Percentiles rank a stretch among this genome's conserved stretches.
These are phyloP conservation scores for Stenogyne calaminthoides DNA, from an alignment of 305 asterid species.

Conservation along the genomic window DNA sequence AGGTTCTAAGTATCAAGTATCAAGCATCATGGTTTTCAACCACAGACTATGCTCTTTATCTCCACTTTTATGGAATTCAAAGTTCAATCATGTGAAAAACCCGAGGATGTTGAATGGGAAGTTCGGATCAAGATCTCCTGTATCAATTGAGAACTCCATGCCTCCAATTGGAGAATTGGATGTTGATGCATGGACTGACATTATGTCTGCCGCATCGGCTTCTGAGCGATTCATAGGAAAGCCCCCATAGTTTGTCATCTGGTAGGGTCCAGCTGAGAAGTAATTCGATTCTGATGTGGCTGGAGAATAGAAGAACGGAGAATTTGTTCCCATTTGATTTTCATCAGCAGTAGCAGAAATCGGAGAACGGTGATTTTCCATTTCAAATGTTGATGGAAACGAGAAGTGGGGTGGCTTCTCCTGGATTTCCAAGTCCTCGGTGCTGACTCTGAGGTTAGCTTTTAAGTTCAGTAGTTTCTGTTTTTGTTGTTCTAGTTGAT, in stretches of 20 bases:
- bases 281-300: conserved; percentile 68
- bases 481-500: conserved; percentile 43
- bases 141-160: conserved; percentile 60
- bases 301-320: conserved; percentile 62
- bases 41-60: conserved; percentile 8
- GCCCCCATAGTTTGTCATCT: conserved; percentile 40
- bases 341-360: conserved; percentile 47
- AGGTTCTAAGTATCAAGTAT: conserved; percentile 11
- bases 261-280: conserved; percentile 51
- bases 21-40: conserved; percentile 16
- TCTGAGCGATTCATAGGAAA: conserved; percentile 46
- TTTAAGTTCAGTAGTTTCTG: conserved; percentile 48
- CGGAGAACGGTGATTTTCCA: conserved; percentile 43
- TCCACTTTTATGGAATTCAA: conserved; percentile 13
- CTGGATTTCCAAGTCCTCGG: conserved; percentile 42
- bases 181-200: conserved; percentile 68
- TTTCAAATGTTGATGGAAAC: conserved; percentile 54
- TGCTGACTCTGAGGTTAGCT: conserved; percentile 64
- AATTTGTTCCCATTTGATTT: conserved; percentile 42
- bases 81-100: conserved; percentile 48
- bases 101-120: conserved; percentile 55
- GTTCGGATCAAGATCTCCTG: conserved; percentile 56
- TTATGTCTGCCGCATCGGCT: conserved; percentile 52
- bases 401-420: conserved; percentile 51
- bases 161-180: conserved; percentile 76